Base-by-base conservation (phyloP, 805 yeast species). In the Helenozyma baotianmanensis region DNA sequence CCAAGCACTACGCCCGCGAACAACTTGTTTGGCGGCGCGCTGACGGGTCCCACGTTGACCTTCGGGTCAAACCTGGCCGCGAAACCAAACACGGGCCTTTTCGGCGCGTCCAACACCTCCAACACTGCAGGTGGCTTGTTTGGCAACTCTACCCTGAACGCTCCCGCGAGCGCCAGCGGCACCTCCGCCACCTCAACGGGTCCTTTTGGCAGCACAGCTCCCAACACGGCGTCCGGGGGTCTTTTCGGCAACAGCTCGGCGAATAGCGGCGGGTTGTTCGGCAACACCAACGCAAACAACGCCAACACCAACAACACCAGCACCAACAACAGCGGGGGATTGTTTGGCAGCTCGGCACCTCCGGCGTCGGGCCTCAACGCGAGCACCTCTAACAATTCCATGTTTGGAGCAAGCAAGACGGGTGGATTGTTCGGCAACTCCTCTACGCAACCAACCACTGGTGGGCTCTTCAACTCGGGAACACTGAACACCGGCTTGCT, bases 401-500 rank as follows among this genome's bases (percentile, higher is more conserved):
- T n/a, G n/a, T n/a, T n/a, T n/a, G n/a, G n/a, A n/a, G n/a, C n/a
- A n/a, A n/a, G n/a, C n/a, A n/a, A n/a, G n/a, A n/a, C n/a, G n/a
- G n/a, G n/a, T n/a, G n/a, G n/a, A n/a, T n/a, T n/a, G n/a, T n/a
- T n/a, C n/a, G n/a, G n/a, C n/a, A n/a, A n/a, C n/a, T n/a, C n/a
- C n/a, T n/a, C n/a, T n/a, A n/a, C n/a, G n/a, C n/a, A n/a, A n/a
- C n/a, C n/a, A n/a, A n/a, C n/a, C n/a, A n/a, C n/a, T n/a, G n/a
- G n/a, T n/a, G n/a, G n/a, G n/a, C n/a, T n/a, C n/a, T n/a, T n/a
- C n/a, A n/a, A n/a, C n/a, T n/a, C n/a, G 13, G 58, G 43, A 15
- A 44, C 45, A 2, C 45, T 47, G n/a, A n/a, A n/a, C n/a, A 28
- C 27, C 13, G 35, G 35, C 11, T 24, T 32, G 23, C 25, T 36